These are phyloP conservation scores for Houttuynia cordata DNA, from an alignment of 164 flowering plant genomes.

Conservation along the genomic window DNA sequence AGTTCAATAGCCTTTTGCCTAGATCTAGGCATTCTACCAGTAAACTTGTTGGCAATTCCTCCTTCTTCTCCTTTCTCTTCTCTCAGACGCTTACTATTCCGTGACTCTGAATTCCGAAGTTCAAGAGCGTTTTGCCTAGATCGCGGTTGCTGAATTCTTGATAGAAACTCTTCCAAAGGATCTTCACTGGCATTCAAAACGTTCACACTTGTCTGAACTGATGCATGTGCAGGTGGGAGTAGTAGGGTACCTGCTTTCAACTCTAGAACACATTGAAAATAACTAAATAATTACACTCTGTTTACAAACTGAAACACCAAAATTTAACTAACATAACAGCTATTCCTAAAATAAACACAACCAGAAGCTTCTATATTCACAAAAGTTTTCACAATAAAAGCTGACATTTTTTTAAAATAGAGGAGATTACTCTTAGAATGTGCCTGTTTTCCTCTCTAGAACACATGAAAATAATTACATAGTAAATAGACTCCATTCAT, in stretches of 20 bases:
- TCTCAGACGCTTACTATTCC: constrained; percentile 7
- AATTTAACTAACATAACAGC: no score
- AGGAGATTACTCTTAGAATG: no score
- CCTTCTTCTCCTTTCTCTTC: constrained; percentile 7
- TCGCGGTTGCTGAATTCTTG: constrained; percentile 57
- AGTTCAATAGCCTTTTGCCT: constrained; percentile 79
- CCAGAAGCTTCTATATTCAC: no score
- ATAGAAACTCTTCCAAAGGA: constrained; percentile 29
- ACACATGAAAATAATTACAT: no score
- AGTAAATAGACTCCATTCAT: no score
- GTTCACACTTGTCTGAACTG: constrained; percentile 14
- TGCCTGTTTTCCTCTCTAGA: no score
- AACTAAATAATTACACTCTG: no score
- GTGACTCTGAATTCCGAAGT: constrained; percentile 30
- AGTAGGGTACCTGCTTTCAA: constrained; percentile 52
- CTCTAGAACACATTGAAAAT: constrained; percentile 10
- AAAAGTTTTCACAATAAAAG: no score
- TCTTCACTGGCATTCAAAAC: constrained; percentile 7
- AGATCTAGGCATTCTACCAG: constrained; percentile 17
- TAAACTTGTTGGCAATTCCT: neutral
- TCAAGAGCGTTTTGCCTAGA: constrained; percentile 82
- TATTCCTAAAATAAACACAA: no score
- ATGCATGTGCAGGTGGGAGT: constrained; percentile 26
- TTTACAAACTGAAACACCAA: no score
- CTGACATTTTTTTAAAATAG: no score